Evolutionary conservation across 2,329 filamentous ascomycete species (phyloP), one percentile per base, ranked within the genome.

Genomic region (Hypoxylon sp.): DNA sequence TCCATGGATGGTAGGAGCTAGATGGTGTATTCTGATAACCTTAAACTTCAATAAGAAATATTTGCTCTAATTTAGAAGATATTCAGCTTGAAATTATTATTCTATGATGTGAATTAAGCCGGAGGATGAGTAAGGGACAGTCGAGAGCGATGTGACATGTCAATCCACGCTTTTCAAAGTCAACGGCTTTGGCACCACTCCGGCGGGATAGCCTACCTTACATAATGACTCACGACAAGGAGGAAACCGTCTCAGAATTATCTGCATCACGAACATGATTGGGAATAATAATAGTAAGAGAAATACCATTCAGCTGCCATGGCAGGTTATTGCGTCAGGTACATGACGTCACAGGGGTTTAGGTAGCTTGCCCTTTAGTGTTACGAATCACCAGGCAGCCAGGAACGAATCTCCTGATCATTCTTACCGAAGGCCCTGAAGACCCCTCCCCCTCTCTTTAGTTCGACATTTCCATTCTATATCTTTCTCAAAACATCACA

Each of bases 281-380:
- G n/a, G n/a, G n/a, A 9, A 51, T 21, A 8, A 23, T 2, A 27
- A 19, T 16, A 12, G 32, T 27, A 14, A 37, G 25, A 23, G 8
- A 32, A 25, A 19, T 29, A 30, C 45, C 45, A 46, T 46, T 5
- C 32, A 37, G 23, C 46, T 19, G 16, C 23, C 16, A 12, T 6
- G 16, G 21, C 5, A n/a, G n/a, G n/a, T n/a, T n/a, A n/a, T n/a
- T n/a, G n/a, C n/a, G n/a, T 47, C 8, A 32, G 39, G 12, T 6
- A 27, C 12, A 48, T 63, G 61, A 63, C 61, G 61, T 63, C 61
- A 63, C 55, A 48, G 41, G 37, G 32, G 32, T 37, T 50, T 51
- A 21, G 21, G 25, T 58, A n/a, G 45, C 54, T 39, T 37, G 21
- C 30, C 25, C 43, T 16, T 57, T 30, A 39, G 54, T 41, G 54